phyloP scores from a whole-genome alignment of 192 early-diverging fungal genomes.

The Linderina pennispora region DNA sequence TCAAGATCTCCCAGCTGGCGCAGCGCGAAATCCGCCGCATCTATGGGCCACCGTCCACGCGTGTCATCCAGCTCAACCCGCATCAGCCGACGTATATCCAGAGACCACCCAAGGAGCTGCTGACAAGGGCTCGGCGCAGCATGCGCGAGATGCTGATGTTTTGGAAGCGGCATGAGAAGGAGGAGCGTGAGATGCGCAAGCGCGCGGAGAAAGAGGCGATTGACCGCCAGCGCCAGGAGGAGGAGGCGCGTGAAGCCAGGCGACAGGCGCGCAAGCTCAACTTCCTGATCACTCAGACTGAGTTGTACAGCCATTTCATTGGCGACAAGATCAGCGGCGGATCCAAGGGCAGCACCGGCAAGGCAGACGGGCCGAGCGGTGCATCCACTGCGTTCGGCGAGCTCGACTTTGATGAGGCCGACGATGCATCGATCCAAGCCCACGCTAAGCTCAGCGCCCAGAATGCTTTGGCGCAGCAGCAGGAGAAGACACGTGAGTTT shows the following conservation, averaged over 20 bases:
- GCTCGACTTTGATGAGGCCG: slow-evolving; percentile 74
- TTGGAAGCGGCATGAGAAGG: slow-evolving; percentile 88
- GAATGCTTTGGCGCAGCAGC: slow-evolving; percentile 67
- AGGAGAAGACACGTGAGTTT: slow-evolving; percentile 61
- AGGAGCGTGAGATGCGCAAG: slow-evolving; percentile 84
- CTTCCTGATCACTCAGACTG: slow-evolving; percentile 89
- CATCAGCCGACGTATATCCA: slow-evolving; percentile 16
- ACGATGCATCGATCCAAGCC: slow-evolving; percentile 61
- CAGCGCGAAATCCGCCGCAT: slow-evolving; percentile 67
- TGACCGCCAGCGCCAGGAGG: slow-evolving; percentile 69
- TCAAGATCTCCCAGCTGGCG: slow-evolving; percentile 63
- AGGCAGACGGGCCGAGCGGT: slow-evolving; percentile 1
- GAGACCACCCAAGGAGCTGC: slow-evolving; percentile 54
- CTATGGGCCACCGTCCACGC: slow-evolving; percentile 39
- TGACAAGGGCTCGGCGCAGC: slow-evolving; percentile 56
- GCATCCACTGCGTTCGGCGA: slow-evolving; percentile 44
- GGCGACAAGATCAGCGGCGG: slow-evolving; percentile 65
- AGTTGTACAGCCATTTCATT: slow-evolving; percentile 89
- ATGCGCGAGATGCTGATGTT: slow-evolving; percentile 79
- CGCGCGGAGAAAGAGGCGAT: slow-evolving; percentile 81
- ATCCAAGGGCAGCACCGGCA: slow-evolving; percentile 8
- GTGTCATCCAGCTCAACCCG: slow-evolving; percentile 27
- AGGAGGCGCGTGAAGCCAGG: slow-evolving; percentile 73
- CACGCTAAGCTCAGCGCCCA: slow-evolving; percentile 71
- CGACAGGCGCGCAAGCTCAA: slow-evolving; percentile 87